Evolutionary conservation across 345 rosid genomes (phyloP).

Genomic region (Camelina neglecta): DNA sequence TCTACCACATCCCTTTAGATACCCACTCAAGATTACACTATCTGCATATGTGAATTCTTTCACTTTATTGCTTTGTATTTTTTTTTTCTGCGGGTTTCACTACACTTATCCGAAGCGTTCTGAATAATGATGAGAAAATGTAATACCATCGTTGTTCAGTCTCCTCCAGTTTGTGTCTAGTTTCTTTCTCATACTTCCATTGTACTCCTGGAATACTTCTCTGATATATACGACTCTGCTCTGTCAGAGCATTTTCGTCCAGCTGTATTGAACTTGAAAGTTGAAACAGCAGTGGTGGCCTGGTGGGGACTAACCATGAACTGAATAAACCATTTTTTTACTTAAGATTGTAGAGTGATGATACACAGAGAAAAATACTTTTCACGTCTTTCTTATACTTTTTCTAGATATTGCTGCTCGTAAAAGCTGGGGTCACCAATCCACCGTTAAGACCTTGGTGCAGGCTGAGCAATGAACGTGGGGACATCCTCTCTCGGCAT

Average conservation of each 20-base stretch:
- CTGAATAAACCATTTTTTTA: neutral
- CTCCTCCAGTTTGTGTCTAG: constrained; percentile 23
- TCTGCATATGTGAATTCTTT: constrained; percentile 34
- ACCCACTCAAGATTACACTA: constrained; percentile 27
- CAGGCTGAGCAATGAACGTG: constrained; percentile 12
- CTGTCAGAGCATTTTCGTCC: constrained; percentile 11
- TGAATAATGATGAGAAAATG: constrained; percentile 41
- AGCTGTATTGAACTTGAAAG: constrained; percentile 23
- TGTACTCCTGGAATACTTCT: constrained; percentile 14
- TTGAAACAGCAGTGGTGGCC: constrained; percentile 12
- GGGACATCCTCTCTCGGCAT: neutral
- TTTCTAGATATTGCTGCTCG: constrained; percentile 16
- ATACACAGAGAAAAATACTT: neutral
- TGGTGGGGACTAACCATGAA: constrained; percentile 6
- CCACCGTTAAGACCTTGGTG: neutral
- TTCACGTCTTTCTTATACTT: neutral
- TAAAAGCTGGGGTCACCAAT: neutral
- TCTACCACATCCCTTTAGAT: constrained; percentile 36
- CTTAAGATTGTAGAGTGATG: neutral
- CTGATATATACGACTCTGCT: constrained; percentile 17
- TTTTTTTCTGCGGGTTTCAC: constrained; percentile 28
- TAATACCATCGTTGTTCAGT: constrained; percentile 21
- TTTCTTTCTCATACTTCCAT: neutral
- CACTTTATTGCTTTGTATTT: constrained; percentile 21
- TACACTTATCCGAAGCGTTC: neutral